These are phyloP conservation scores for Alternaria sp. DNA, from an alignment of 2,329 filamentous ascomycete species.

Conservation along the genomic window DNA sequence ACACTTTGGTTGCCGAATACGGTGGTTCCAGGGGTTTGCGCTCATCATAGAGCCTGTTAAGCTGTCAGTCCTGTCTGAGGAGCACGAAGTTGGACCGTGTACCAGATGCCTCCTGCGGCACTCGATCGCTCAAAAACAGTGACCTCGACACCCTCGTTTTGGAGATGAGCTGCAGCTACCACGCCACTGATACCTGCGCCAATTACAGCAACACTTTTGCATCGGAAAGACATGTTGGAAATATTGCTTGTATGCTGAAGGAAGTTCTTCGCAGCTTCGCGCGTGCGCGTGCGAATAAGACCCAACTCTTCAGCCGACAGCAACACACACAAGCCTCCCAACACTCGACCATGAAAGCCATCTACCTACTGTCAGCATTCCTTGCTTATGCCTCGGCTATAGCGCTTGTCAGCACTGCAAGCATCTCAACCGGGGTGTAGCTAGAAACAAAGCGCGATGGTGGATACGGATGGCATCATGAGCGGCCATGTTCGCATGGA, in stretches of 20 bases:
- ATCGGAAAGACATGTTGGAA: conserved; percentile 21
- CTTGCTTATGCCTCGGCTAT: neutral
- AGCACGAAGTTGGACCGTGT: neutral
- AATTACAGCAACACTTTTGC: conserved; percentile 41
- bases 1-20: conserved; percentile 50
- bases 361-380: neutral
- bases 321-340: neutral
- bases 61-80: neutral
- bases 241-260: neutral
- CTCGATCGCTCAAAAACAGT: conserved; percentile 62
- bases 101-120: conserved; percentile 64
- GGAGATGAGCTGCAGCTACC: conserved; percentile 44
- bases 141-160: conserved; percentile 52
- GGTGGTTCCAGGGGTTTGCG: conserved; percentile 55
- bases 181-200: conserved; percentile 49
- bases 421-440: neutral
- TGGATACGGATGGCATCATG: conserved; percentile 33
- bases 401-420: conserved; percentile 13
- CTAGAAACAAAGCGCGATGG: conserved; percentile 16
- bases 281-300: neutral
- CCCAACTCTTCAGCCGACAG: neutral
- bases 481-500: neutral
- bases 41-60: conserved; percentile 57
- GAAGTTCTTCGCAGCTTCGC: neutral
- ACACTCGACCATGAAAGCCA: neutral